Base-by-base conservation (phyloP, 1,284 basidiomycete genomes). In the Fomitopsis pinicola region DNA sequence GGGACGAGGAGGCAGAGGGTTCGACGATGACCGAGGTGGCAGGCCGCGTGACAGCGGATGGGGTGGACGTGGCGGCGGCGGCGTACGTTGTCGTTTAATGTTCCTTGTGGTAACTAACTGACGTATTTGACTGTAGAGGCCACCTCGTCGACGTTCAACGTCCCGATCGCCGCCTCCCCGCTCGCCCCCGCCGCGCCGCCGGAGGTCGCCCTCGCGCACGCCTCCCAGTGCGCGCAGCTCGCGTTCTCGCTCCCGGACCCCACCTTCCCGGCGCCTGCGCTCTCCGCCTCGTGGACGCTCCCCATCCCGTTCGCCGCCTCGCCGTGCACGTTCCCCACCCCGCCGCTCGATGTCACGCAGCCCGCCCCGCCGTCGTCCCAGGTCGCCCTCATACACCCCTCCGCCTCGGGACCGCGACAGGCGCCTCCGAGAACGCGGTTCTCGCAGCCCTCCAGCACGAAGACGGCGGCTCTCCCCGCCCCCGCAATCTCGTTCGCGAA, bases 381-480 rank as follows among this genome's bases (percentile, higher is more conserved):
- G 71, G 22, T 76, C 79, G 55, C 79, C 79, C 33, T 77, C 77
- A n/a, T 75, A 76, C 30, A 40, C 78, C 82, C 57, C 79, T 72
- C 77, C 81, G 33, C 75, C 80, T 55, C 76, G 80, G 69, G 64
- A 76, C 54, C 77, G 74, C 19, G 61, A 76, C 48, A 66, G 78
- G 42, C 74, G 75, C 42, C 66, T 66, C 14, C 72, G 75, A 64
- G 76, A 71, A 12, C 71, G 80, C 44, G 78, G 78, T 59, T 85
- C 83, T 61, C 81, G 83, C 22, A 85, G 84, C 68, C 87, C 88
- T 0, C 85, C 85, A 35, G 72, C 79, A 2, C 79, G 85, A 7
- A 77, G 83, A 44, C 80, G 85, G 55, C 79, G 84, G 35, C 64
- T 78, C 9, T 83, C 85, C 17, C 78, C 78, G 0, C 72, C 74